Evolutionary conservation across 1,284 basidiomycete genomes (phyloP).

Genomic region (Taiwanofungus camphoratus): DNA sequence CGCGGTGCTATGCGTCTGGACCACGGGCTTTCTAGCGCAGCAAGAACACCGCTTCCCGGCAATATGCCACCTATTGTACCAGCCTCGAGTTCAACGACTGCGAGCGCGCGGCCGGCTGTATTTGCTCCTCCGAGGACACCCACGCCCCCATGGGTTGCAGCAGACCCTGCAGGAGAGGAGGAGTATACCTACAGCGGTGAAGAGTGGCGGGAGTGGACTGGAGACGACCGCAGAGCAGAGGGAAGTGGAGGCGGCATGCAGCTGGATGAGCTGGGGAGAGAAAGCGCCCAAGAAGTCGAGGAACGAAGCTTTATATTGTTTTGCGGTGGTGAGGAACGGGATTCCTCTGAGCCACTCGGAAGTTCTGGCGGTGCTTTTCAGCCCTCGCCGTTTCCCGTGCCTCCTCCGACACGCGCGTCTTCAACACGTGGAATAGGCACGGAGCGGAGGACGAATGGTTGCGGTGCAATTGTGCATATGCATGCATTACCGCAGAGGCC

Average conservation of each 20-base stretch:
- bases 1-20: slow-evolving; percentile 66
- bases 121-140: slow-evolving; percentile 29
- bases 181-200: slow-evolving; percentile 19
- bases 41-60: slow-evolving; percentile 1
- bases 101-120: slow-evolving; percentile 16
- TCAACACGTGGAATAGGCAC: slow-evolving; percentile 20
- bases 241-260: slow-evolving; percentile 4
- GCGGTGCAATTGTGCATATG: slow-evolving; percentile 53
- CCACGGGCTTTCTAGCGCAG: slow-evolving; percentile 26
- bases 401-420: slow-evolving; percentile 33
- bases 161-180: slow-evolving; percentile 15
- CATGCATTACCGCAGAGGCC: slow-evolving; percentile 45
- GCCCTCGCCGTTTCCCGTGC: slow-evolving; percentile 19
- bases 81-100: background rate
- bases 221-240: slow-evolving; percentile 12
- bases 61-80: slow-evolving; percentile 3
- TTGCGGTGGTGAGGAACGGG: slow-evolving; percentile 38
- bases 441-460: slow-evolving; percentile 41
- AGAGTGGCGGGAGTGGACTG: slow-evolving; percentile 21
- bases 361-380: slow-evolving; percentile 11
- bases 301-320: slow-evolving; percentile 38
- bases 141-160: slow-evolving; percentile 21
- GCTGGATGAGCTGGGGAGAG: slow-evolving; percentile 15
- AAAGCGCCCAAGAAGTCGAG: slow-evolving; percentile 18
- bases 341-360: slow-evolving; percentile 11